These are phyloP conservation scores for Boletellus sp. DNA, from an alignment of 1,284 basidiomycete species.

Conservation along the genomic window DNA sequence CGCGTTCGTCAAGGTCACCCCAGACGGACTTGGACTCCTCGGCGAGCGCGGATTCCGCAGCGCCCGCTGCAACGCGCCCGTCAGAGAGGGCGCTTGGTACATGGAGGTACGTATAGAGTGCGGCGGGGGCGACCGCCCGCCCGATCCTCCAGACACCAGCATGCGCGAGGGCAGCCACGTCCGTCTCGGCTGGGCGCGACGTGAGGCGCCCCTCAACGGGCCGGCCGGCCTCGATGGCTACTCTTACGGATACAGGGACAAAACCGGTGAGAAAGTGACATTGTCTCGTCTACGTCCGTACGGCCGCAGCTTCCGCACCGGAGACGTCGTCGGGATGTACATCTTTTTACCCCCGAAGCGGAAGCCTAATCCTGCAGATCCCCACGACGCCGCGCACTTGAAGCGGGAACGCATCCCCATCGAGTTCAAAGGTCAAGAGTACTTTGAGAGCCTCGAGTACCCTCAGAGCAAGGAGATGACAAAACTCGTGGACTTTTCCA, in stretches of 20 bases:
- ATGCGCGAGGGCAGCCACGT: slow-evolving; percentile 76
- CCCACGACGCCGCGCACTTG: slow-evolving; percentile 71
- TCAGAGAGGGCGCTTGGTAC: slow-evolving; percentile 92
- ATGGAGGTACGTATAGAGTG: slow-evolving; percentile 83
- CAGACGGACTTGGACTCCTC: slow-evolving; percentile 73
- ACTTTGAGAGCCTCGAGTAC: slow-evolving; percentile 95
- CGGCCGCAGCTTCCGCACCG: slow-evolving; percentile 69
- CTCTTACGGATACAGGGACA: slow-evolving; percentile 89
- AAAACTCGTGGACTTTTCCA: slow-evolving; percentile 70
- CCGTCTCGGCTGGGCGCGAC: slow-evolving; percentile 85
- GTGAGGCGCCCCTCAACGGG: slow-evolving; percentile 89
- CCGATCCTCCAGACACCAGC: slow-evolving; percentile 40
- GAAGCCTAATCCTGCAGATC: slow-evolving; percentile 52
- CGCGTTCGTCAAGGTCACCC: slow-evolving; percentile 74
- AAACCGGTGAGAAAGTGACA: slow-evolving; percentile 86
- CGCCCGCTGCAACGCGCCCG: slow-evolving; percentile 84
- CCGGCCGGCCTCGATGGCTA: slow-evolving; percentile 94
- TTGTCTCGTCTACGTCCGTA: slow-evolving; percentile 80
- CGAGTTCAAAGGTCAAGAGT: slow-evolving; percentile 92
- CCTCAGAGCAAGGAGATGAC: slow-evolving; percentile 92
- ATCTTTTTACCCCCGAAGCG: slow-evolving; percentile 78
- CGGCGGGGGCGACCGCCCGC: slow-evolving; percentile 63
- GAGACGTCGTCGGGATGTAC: slow-evolving; percentile 92
- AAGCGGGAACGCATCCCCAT: slow-evolving; percentile 88
- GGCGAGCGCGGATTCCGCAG: slow-evolving; percentile 91